Evolutionary conservation across 306 rosid genomes (phyloP).

Genomic region (Prunus fruticosa): DNA sequence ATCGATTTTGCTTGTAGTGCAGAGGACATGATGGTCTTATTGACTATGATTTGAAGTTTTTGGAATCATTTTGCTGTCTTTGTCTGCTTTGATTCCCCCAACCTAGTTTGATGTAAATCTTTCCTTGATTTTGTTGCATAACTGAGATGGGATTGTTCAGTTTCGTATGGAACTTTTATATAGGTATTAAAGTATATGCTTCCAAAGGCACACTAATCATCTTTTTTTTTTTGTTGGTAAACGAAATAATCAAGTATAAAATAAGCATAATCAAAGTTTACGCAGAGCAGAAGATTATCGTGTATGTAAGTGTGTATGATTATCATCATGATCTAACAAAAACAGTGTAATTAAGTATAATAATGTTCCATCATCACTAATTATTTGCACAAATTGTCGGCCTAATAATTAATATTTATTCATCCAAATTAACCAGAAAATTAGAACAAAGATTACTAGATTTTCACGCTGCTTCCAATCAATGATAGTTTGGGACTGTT

Average conservation of each 20-base stretch:
- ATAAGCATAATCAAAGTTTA: background rate
- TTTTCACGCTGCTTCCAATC: constrained; percentile 18
- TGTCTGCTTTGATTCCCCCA: constrained; percentile 21
- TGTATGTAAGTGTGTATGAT: background rate
- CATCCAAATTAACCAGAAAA: background rate
- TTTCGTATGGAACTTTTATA: background rate
- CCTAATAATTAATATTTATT: background rate
- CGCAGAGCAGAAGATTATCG: background rate
- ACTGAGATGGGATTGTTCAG: background rate
- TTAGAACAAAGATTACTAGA: constrained; percentile 17
- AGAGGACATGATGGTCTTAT: constrained; percentile 3
- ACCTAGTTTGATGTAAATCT: constrained; percentile 43
- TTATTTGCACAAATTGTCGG: background rate
- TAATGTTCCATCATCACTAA: background rate
- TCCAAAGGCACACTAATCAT: too few species aligned
- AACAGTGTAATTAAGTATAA: background rate
- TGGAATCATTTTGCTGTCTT: constrained; percentile 34
- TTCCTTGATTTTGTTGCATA: constrained; percentile 44
- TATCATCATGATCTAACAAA: background rate
- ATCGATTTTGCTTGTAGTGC: background rate
- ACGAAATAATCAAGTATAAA: too few species aligned
- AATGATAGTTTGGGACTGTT: background rate
- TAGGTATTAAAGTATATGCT: too few species aligned
- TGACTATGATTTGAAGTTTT: background rate
- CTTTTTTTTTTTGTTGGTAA: too few species aligned